These are phyloP conservation scores for Schwanniomyces occidentalis DNA, from an alignment of 805 yeast genomes.

Conservation along the genomic window DNA sequence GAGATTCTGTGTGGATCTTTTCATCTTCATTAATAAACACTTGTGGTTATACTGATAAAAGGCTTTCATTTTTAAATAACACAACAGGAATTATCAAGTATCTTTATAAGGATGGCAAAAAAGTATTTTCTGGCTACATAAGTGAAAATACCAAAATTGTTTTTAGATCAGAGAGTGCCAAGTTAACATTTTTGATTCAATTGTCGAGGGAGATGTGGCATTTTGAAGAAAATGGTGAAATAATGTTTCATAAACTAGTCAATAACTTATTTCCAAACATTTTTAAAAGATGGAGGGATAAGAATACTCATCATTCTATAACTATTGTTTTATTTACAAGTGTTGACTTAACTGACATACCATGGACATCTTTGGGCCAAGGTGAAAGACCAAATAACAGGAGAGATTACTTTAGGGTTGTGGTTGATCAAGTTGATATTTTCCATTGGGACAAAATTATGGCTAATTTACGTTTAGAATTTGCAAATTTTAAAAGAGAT, in stretches of 20 bases:
- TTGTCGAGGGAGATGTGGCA: conserved; percentile 97
- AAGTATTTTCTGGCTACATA: conserved; percentile 72
- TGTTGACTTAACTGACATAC: conserved; percentile 56
- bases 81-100: conserved; percentile 65
- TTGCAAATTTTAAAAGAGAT: conserved; percentile 76
- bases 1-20: conserved; percentile 93
- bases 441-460: conserved; percentile 89
- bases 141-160: conserved; percentile 75
- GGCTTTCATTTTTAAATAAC: conserved; percentile 57
- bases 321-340: conserved; percentile 87
- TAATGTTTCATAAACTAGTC: conserved; percentile 87
- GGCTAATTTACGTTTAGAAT: conserved; percentile 83
- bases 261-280: conserved; percentile 90
- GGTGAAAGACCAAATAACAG: conserved; percentile 73
- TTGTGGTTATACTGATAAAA: conserved; percentile 69
- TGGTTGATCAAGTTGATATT: conserved; percentile 90
- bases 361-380: conserved; percentile 59
- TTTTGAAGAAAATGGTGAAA: conserved; percentile 94
- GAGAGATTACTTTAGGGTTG: conserved; percentile 85
- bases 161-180: conserved; percentile 89
- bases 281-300: conserved; percentile 82
- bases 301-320: conserved; percentile 86
- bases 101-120: conserved; percentile 66
- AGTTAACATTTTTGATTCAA: conserved; percentile 79
- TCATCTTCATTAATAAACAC: conserved; percentile 59